Percentiles rank a stretch among this genome's conserved stretches.
These are phyloP conservation scores for Proliferodiscus dingleyae DNA, from an alignment of 2,329 filamentous ascomycete genomes.

Conservation along the genomic window DNA sequence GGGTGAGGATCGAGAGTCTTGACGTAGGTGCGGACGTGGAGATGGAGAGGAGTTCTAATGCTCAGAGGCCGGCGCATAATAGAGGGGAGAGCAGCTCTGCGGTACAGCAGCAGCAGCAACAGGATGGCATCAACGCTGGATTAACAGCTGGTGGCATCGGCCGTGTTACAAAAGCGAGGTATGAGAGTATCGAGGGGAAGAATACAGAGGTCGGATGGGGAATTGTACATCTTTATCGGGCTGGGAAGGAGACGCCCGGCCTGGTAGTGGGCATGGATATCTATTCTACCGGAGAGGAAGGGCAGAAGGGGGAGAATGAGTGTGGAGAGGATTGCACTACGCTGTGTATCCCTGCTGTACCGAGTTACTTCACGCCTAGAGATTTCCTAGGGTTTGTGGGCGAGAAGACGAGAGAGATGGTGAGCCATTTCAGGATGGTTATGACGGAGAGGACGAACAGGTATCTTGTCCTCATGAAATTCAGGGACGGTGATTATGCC, in stretches of 20 bases:
- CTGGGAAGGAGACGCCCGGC: constrained; percentile 67
- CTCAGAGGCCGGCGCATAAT: background rate
- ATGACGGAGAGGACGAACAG: constrained; percentile 83
- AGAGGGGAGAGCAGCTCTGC: constrained; percentile 28
- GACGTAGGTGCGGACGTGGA: constrained; percentile 51
- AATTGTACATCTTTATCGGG: constrained; percentile 88
- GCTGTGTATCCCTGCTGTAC: constrained; percentile 88
- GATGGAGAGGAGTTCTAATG: background rate
- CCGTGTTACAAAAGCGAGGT: constrained; percentile 77
- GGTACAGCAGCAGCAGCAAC: background rate
- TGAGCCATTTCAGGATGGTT: constrained; percentile 93
- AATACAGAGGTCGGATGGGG: constrained; percentile 85
- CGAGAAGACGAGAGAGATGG: constrained; percentile 76
- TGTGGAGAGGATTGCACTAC: constrained; percentile 64
- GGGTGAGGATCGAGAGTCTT: constrained; percentile 74
- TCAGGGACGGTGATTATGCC: constrained; percentile 69
- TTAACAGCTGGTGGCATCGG: constrained; percentile 38
- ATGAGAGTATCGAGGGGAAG: constrained; percentile 62
- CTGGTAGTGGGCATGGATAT: constrained; percentile 43
- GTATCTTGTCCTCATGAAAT: constrained; percentile 95
- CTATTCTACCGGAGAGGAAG: constrained; percentile 10
- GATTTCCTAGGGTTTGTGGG: constrained; percentile 91
- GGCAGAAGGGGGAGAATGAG: constrained; percentile 29
- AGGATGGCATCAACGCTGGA: constrained; percentile 22
- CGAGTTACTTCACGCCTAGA: constrained; percentile 84